phyloP scores from a whole-genome alignment of 495 filamentous ascomycete genomes.

The Trichoderma parareesei region DNA sequence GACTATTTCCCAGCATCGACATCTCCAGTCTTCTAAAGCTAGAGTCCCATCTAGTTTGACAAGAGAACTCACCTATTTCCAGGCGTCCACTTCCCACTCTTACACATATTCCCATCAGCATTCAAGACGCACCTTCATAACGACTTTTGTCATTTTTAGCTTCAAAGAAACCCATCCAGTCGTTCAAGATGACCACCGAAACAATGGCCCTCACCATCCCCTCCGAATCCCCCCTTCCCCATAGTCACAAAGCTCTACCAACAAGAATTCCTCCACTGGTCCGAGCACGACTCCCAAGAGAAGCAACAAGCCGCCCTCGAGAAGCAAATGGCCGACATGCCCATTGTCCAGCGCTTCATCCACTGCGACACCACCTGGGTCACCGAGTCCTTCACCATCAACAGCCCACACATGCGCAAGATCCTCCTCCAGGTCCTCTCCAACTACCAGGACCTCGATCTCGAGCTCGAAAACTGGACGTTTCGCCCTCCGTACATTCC shows the following conservation, averaged over 20 bases:
- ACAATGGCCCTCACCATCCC: no score
- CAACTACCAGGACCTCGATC: slow-evolving; percentile 48
- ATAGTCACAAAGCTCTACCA: neutral
- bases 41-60: no score
- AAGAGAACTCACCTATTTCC: no score
- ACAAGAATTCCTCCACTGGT: neutral
- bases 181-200: no score
- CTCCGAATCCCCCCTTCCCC: neutral
- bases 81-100: no score
- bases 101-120: no score
- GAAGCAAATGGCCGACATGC: neutral
- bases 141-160: no score
- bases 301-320: neutral
- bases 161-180: no score
- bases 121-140: no score
- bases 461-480: slow-evolving; percentile 42
- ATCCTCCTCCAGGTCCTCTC: slow-evolving; percentile 39
- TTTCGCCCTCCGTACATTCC: slow-evolving; percentile 46
- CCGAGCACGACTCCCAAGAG: neutral
- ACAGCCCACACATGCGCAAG: slow-evolving; percentile 22
- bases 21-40: no score
- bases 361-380: slow-evolving; percentile 14
- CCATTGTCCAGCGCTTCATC: slow-evolving; percentile 20
- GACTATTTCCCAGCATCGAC: no score
- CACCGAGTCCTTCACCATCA: slow-evolving; percentile 20